Conservation (phyloP, 768 basidiomycete genomes). For the Hemileccinum impolitum region DNA sequence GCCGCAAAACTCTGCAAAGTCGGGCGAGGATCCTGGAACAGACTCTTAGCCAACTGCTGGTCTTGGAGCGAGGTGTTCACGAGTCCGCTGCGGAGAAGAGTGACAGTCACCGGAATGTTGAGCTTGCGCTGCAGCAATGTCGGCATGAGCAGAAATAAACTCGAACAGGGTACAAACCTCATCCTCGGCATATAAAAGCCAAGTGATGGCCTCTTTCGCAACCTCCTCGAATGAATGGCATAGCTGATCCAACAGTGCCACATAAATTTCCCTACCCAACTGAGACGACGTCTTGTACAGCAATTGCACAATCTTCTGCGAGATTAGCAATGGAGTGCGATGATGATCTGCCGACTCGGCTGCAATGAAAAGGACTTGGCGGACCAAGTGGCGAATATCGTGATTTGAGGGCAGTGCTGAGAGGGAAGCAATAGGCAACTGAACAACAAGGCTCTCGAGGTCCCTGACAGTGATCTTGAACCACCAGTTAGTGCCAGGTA, state of each 20-base stretch:
- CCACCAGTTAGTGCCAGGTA: constrained; percentile 2
- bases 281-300: constrained; percentile 86
- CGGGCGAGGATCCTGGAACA: constrained; percentile 75
- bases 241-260: constrained; percentile 81
- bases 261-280: constrained; percentile 91
- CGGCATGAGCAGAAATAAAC: not conserved
- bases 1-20: constrained; percentile 79
- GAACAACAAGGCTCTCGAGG: constrained; percentile 74
- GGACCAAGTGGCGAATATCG: constrained; percentile 80
- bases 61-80: constrained; percentile 78
- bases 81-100: constrained; percentile 80
- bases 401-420: constrained; percentile 75
- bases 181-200: constrained; percentile 96
- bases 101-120: constrained; percentile 91
- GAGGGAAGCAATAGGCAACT: constrained; percentile 70
- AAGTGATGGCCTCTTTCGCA: constrained; percentile 93
- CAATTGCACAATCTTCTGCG: constrained; percentile 94
- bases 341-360: constrained; percentile 75
- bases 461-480: constrained; percentile 43
- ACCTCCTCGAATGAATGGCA: constrained; percentile 90
- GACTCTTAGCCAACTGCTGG: constrained; percentile 82
- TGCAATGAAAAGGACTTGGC: constrained; percentile 81
- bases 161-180: constrained; percentile 53
- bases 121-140: constrained; percentile 73
- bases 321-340: constrained; percentile 86